Evolutionary conservation across 495 filamentous ascomycete species (phyloP).

Genomic region (Aspergillus heteromorphus): DNA sequence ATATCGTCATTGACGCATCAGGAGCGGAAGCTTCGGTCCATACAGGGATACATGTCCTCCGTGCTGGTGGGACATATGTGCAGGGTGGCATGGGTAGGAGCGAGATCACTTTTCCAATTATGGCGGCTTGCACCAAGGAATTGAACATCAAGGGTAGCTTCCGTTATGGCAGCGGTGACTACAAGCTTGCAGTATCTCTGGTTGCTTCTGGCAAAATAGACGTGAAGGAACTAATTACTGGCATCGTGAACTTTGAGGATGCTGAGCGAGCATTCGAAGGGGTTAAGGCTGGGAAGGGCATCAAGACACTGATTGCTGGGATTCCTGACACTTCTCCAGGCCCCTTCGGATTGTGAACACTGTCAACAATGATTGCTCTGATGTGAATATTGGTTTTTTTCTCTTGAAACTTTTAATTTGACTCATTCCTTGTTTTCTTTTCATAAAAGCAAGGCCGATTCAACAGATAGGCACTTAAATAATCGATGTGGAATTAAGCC

Average conservation of each 20-base stretch:
- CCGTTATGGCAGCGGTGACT: conserved; percentile 51
- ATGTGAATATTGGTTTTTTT: no score
- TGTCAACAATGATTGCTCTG: no score
- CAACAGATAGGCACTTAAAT: no score
- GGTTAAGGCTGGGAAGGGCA: conserved; percentile 44
- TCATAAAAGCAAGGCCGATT: no score
- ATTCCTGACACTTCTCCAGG: conserved; percentile 14
- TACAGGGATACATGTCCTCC: conserved; percentile 47
- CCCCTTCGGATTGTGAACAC: background rate
- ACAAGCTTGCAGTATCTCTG: conserved; percentile 48
- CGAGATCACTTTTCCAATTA: conserved; percentile 53
- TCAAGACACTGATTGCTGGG: conserved; percentile 44
- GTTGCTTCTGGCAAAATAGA: conserved; percentile 48
- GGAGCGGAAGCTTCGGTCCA: conserved; percentile 50
- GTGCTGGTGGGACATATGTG: conserved; percentile 52
- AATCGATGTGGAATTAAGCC: no score
- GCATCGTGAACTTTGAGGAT: conserved; percentile 48
- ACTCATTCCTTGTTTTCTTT: no score
- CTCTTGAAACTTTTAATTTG: no score
- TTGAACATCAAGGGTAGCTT: conserved; percentile 49
- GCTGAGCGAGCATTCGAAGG: conserved; percentile 47
- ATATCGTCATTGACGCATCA: conserved; percentile 54
- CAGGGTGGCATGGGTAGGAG: conserved; percentile 57
- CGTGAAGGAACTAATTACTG: conserved; percentile 47
- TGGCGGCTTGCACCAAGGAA: conserved; percentile 49